Percentiles rank a stretch among this genome's conserved stretches.
Evolutionary conservation across 805 yeast genomes (phyloP).

Genomic region (Maudiozyma saulgeensis): DNA sequence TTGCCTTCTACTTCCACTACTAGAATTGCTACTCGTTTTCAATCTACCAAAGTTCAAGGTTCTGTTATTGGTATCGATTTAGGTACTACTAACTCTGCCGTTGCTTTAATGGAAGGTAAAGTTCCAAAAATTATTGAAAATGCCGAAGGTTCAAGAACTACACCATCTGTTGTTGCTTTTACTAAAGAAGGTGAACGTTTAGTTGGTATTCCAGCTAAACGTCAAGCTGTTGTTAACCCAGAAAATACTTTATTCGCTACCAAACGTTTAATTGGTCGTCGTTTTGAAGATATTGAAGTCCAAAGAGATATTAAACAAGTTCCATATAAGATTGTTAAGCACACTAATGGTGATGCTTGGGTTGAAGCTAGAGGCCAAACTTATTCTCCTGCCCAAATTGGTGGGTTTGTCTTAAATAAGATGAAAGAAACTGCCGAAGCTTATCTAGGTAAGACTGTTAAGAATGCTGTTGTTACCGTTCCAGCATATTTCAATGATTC

Average conservation of each 20-base stretch:
- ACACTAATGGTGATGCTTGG: slow-evolving; percentile 94
- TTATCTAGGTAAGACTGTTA: slow-evolving; percentile 75
- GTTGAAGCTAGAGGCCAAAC: slow-evolving; percentile 78
- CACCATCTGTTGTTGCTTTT: slow-evolving; percentile 93
- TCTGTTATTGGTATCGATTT: slow-evolving; percentile 72
- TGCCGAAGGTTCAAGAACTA: slow-evolving; percentile 77
- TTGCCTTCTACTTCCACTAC: slow-evolving; percentile 6
- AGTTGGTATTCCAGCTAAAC: slow-evolving; percentile 91
- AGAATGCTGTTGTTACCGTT: slow-evolving; percentile 86
- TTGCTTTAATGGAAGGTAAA: slow-evolving; percentile 66
- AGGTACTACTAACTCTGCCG: slow-evolving; percentile 86
- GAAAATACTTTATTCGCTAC: slow-evolving; percentile 91
- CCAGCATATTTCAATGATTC: slow-evolving; percentile 81
- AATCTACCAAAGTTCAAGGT: slow-evolving; percentile 31
- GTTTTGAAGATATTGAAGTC: slow-evolving; percentile 81
- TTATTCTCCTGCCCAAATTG: slow-evolving; percentile 93
- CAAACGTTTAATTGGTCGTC: slow-evolving; percentile 88
- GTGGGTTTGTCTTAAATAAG: slow-evolving; percentile 87
- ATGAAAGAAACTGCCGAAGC: slow-evolving; percentile 98
- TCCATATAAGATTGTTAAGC: slow-evolving; percentile 85
- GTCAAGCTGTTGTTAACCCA: slow-evolving; percentile 92
- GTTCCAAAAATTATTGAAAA: slow-evolving; percentile 66
- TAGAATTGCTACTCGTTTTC: slow-evolving; percentile 26
- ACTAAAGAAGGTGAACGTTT: slow-evolving; percentile 83
- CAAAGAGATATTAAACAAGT: slow-evolving; percentile 82